Base-by-base conservation (phyloP, 345 rosid species). In the Pelargonium nanum region DNA sequence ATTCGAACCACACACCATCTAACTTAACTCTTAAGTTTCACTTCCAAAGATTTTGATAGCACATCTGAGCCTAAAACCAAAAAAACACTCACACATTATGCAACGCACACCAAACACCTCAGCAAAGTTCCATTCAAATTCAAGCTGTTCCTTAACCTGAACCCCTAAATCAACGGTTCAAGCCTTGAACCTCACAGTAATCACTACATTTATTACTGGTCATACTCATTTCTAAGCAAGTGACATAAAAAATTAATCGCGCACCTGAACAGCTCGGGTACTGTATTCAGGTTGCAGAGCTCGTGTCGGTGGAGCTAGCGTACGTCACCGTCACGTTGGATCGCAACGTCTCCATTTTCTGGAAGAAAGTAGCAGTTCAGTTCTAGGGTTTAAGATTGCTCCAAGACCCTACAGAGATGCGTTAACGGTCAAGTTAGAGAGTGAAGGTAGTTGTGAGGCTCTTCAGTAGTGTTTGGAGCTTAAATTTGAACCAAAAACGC, bases 181-280 rank as follows among this genome's bases (percentile, higher is more conserved):
- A 59, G 64, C 59, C 28, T 66, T 65, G 51, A 56, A 56, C 48
- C 25, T 58, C 62, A 58, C 40, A 22, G 21, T 4, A 34, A 58
- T 28, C 26, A 34, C 21, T 30, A 2, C 4, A 48, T 32, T 34
- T 19, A 16, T 24, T 1, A 19, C 20, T 4, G 19, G 22, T n/a
- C 15, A 13, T 22, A 24, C 22, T 44, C 20, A 44, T 30, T 50
- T 16, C 8, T 22, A 22, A 60, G 21, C 26, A 20, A 19, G 5
- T 19, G 55, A n/a, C 34, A 25, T 22, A 5, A 45, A 45, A 21
- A 60, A 53, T 44, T 5, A 6, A 19, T 19, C 58, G 32, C 23
- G 71, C 59, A 84, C 89, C 78, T 69, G 81, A 65, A 81, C 84
- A 19, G 78, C 77, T 51, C 67, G 67, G 74, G 77, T 71, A 48